Base-by-base conservation (phyloP, 148 eudicot species). In the Vaccinium darrowii region DNA sequence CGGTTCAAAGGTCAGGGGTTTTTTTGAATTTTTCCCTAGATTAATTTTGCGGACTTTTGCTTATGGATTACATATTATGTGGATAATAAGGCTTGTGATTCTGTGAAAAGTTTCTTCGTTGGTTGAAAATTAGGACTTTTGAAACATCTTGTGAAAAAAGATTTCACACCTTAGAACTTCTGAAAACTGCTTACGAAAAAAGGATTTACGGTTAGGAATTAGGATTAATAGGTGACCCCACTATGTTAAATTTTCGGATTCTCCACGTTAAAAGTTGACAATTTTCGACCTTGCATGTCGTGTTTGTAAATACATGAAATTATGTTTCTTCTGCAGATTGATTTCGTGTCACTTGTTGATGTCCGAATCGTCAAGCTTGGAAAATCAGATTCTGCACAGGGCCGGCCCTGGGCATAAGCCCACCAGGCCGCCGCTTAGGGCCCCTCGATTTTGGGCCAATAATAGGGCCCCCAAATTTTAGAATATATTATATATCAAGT, bases 331-430 rank as follows among this genome's bases (percentile, higher is more conserved):
- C 50, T 90, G 84, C 96, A 97, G 99, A 91, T 92, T 76, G 94
- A 95, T 78, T 93, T 93, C 84, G 63, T 90, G 27, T 87, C 94
- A 74, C 98, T 95, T 86, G 84, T 85, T 89, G 96, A 94, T 83
- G 92, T 90, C 58, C 96, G 99, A 49, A 86, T 93, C 43, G 81
- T 95, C 81, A 91, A 92, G 82, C 89, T 80, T 83, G 88, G 81
- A 62, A 88, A 84, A 36, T 81, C 85, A n/a, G 88, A 80, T 89
- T 84, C 84, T 69, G 85, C 85, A 65, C 30, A 30, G 30, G 30
- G 30, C 30, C 30, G 30, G 30, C 30, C 30, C 30, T 30, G 1
- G 30, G 30, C 30, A n/a, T n/a, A n/a, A n/a, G n/a, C n/a, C 30
- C 30, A 30, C 30, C 1, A 30, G 30, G 30, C 30, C 30, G 30